Base-by-base conservation (phyloP, 2,329 filamentous ascomycete genomes). In the Diaporthe ampelina region DNA sequence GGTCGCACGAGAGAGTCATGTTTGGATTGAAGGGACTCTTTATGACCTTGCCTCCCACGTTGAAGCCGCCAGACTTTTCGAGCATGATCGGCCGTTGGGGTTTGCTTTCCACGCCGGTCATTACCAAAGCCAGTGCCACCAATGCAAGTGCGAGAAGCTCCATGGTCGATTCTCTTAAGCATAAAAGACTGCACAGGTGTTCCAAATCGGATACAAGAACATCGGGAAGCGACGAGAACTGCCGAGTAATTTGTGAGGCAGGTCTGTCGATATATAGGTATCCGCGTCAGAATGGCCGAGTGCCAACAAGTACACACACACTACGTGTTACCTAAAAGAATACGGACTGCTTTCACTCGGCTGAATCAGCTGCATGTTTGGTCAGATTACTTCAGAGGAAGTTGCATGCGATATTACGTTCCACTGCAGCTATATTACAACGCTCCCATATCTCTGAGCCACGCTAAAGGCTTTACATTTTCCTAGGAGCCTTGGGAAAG, bases 1-100 rank as follows among this genome's bases (percentile, higher is more conserved):
- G 82, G 59, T 84, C 83, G 76, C 82, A 84, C 1, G 81, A 81
- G 8, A 84, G 79, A 0, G 82, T 83, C 73, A 74, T 70, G 58
- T 79, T 81, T 1, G 80, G 78, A 5, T 56, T 29, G 4, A 11
- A 17, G 5, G 50, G 50, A 54, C 52, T 56, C 26, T 17, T 19
- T 26, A 56, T 56, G 3, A 19, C 32, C 15, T 56, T 56, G 26
- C 52, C 52, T 32, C 52, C 52, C 32, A 56, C 19, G 13, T 19
- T 15, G 52, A 56, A 56, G 52, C 52, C 52, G 52, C 52, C 52
- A 21, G 52, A 56, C 26, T 32, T 29, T 5, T 26, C 52, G 26
- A 56, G 52, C 52, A 56, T 29, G 52, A 56, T 56, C 32, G 52
- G 52, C 15, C 24, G 26, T 29, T 21, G 52, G 9, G 52, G 52